Evolutionary conservation across 1,284 basidiomycete genomes (phyloP).

Genomic region (Rhodofomes roseus): DNA sequence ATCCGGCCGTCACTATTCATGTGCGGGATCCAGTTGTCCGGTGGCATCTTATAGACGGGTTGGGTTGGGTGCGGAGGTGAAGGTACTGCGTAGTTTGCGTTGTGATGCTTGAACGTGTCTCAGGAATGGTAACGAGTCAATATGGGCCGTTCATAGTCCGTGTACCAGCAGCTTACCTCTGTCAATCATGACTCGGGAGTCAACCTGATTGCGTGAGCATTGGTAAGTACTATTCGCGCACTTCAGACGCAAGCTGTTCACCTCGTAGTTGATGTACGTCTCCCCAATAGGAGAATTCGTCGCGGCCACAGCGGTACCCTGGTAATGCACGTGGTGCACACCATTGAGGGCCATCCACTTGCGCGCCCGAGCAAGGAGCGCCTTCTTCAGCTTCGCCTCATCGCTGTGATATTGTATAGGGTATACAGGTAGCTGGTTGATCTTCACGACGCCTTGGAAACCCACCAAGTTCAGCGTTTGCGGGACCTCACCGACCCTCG

Average conservation of each 20-base stretch:
- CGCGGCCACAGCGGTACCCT: conserved; percentile 38
- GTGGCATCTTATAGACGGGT: conserved; percentile 21
- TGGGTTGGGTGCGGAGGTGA: neutral
- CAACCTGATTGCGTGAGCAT: conserved; percentile 13
- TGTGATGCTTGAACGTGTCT: neutral
- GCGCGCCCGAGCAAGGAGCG: conserved; percentile 41
- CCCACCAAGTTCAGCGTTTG: no score
- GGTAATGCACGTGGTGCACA: conserved; percentile 51
- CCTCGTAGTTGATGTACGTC: conserved; percentile 41
- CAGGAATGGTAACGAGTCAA: no score
- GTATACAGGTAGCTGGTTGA: conserved; percentile 45
- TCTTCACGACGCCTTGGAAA: conserved; percentile 26
- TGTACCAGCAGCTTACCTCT: conserved; percentile 30
- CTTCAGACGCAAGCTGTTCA: conserved; percentile 20
- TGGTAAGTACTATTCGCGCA: neutral
- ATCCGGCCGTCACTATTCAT: conserved; percentile 27
- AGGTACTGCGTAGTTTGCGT: neutral
- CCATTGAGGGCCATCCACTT: conserved; percentile 49
- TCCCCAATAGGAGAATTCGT: conserved; percentile 13
- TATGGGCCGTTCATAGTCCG: no score
- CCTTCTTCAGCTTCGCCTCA: conserved; percentile 32
- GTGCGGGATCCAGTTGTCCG: conserved; percentile 40
- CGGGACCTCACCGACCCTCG: no score
- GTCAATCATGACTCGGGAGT: conserved; percentile 51
- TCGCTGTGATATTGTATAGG: conserved; percentile 47